Base-by-base conservation (phyloP, 108 stramenopile genomes). In the Cyclotella sp. region DNA sequence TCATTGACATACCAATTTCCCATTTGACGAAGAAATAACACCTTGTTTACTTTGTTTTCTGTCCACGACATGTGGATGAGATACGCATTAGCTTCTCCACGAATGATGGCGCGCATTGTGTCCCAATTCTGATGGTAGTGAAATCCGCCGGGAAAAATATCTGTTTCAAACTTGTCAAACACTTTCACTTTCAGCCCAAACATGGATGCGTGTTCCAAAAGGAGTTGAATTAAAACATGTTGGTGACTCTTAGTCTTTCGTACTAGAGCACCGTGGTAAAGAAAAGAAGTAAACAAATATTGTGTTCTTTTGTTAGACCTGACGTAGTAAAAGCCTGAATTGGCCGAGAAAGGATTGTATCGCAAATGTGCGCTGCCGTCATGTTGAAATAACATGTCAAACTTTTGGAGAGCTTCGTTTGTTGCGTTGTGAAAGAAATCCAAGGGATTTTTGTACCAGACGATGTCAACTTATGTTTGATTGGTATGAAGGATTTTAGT, bases 321-420 rank as follows among this genome's bases (percentile, higher is more conserved):
- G 49, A 88, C 79, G 52, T 86, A 88, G 46, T 87, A 90, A 70
- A 88, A 90, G 22, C 89, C 89, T 16, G 67, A 66, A 43, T 90
- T 90, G 27, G 87, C 86, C 21, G 72, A 83, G 53, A 83, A 72
- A 9, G 89, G 89, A 43, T 43, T 81, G 69, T 75, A 81, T 27
- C 87, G 78, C 19, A 64, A 8, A 27, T 82, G 78, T 30, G 77
- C 47, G 62, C 66, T 81, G 26, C 89, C 89, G 67, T 90, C 89
- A 68, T 90, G 87, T 62, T 84, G 84, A 30, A 88, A 90, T 26
- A 87, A 65, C 0, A 73, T 73, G 52, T 89, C 89, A 62, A 87
- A 75, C 21, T 82, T 59, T 61, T 78, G 69, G 19, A 84, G 65
- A 12, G 39, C 67, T 14, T 42, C 74, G 68, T 77, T 81, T 46